Evolutionary conservation across 148 eudicot genomes (phyloP), one percentile per base, ranked within the genome.

Genomic region (Silene latifolia): DNA sequence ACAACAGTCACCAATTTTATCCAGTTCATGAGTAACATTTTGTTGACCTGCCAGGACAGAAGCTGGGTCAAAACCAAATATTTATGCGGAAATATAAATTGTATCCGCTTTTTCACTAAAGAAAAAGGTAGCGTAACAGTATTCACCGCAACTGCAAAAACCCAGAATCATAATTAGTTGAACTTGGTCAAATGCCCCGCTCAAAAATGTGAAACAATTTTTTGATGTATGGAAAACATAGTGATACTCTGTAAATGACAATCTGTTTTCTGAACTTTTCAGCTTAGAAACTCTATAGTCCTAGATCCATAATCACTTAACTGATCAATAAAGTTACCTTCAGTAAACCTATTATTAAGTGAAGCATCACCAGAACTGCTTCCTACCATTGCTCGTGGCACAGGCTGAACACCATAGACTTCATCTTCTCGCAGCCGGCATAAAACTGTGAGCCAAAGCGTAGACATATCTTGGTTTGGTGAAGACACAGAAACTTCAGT

Each of bases 381-480:
- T 62, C 60, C 77, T 29, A 18, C 53, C 58, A 39, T 72, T 72
- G 77, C 78, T 75, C 73, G 83, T 53, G 81, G 73, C 77, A 60
- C 78, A 65, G 74, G 66, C 78, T 72, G 75, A 44, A 47, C 73
- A 61, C 79, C 85, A 88, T 87, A 86, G 72, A 89, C 89, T 83
- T 87, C 82, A 60, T 82, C 80, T 83, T 88, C 95, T 78, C 81
- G 69, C 81, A 93, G 81, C 73, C 73, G 85, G 80, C 91, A 88
- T 42, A 87, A 77, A 82, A 87, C 88, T 77, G 88, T 78, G 14
- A 85, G 90, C 91, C 96, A 87, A 25, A 88, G 87, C 67, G 83
- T 83, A 80, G 90, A 76, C n/a, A 81, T 57, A 18, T 85, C 85
- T 79, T 85, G 78, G 69, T 76, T 44, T 46, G 68, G 80, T 5